phyloP scores from a whole-genome alignment of 495 filamentous ascomycete genomes.

The Xylaria flabelliformis region DNA sequence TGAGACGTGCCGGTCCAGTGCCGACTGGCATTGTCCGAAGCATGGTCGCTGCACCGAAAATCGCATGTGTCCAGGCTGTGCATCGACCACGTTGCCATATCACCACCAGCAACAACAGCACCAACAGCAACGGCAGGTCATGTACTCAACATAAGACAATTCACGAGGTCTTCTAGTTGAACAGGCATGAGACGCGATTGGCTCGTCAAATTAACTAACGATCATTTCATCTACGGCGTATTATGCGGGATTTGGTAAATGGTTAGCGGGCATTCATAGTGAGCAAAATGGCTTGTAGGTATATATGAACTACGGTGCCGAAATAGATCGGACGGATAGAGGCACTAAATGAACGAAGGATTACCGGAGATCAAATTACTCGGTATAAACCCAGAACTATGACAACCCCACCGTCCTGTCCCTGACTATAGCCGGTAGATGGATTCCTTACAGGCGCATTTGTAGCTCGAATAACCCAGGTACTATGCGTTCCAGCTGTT shows the following conservation, averaged over 20 bases:
- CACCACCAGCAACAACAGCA: conserved; percentile 62
- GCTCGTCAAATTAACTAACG: conserved; percentile 24
- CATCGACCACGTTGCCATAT: conserved; percentile 33
- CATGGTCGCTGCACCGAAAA: conserved; percentile 37
- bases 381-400: conserved; percentile 59
- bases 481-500: neutral
- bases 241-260: conserved; percentile 21
- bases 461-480: neutral
- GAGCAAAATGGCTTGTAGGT: conserved; percentile 28
- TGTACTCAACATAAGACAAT: conserved; percentile 16
- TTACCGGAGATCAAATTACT: conserved; percentile 14
- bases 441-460: neutral
- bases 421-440: neutral
- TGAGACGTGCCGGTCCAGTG: conserved; percentile 34
- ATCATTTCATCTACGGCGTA: conserved; percentile 28
- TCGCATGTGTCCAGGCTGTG: conserved; percentile 36
- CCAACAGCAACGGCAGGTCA: conserved; percentile 29
- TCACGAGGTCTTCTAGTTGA: neutral
- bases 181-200: conserved; percentile 24
- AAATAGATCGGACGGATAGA: conserved; percentile 26
- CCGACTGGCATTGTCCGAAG: conserved; percentile 42
- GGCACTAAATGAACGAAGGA: conserved; percentile 11
- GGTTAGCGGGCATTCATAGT: conserved; percentile 26
- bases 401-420: conserved; percentile 30
- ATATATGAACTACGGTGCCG: conserved; percentile 24